Percentiles rank a stretch among this genome's conserved stretches.
phyloP scores from a whole-genome alignment of 2,329 filamentous ascomycete genomes.

The Monosporascus ibericus region DNA sequence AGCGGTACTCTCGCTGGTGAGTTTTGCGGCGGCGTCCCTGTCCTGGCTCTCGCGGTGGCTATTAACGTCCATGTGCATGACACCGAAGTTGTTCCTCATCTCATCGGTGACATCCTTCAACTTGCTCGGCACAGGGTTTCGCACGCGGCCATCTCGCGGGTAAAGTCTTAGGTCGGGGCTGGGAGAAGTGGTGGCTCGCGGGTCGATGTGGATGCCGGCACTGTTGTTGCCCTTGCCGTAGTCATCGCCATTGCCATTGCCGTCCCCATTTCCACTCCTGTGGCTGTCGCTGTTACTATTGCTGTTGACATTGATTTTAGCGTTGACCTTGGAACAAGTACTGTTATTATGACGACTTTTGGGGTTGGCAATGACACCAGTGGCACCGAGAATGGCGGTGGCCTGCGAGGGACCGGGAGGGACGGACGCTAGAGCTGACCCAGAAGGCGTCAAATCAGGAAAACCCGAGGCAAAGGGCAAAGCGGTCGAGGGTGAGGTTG shows the following conservation, averaged over 20 bases:
- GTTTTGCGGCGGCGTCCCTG: slow-evolving; percentile 50
- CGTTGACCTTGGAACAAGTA: slow-evolving; percentile 1
- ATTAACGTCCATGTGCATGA: slow-evolving; percentile 54
- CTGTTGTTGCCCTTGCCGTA: neutral
- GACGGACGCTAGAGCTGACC: neutral
- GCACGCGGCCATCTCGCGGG: slow-evolving; percentile 41
- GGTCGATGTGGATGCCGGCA: neutral
- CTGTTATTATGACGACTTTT: neutral
- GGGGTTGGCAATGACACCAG: neutral
- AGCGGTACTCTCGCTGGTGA: slow-evolving; percentile 56
- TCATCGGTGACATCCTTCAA: slow-evolving; percentile 52
- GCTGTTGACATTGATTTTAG: neutral
- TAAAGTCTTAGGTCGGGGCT: slow-evolving; percentile 21
- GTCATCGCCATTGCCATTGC: neutral
- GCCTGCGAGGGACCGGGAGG: neutral
- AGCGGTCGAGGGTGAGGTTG: neutral
- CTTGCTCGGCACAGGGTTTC: slow-evolving; percentile 57
- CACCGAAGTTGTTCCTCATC: slow-evolving; percentile 54
- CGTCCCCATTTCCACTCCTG: neutral
- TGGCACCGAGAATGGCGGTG: neutral
- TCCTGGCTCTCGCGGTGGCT: slow-evolving; percentile 39
- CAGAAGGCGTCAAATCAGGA: neutral
- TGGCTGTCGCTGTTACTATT: neutral
- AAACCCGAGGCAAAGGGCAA: neutral
- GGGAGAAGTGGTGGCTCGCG: slow-evolving; percentile 6